Evolutionary conservation across 2,329 filamentous ascomycete species (phyloP).

Genomic region (Xylaria sp.): DNA sequence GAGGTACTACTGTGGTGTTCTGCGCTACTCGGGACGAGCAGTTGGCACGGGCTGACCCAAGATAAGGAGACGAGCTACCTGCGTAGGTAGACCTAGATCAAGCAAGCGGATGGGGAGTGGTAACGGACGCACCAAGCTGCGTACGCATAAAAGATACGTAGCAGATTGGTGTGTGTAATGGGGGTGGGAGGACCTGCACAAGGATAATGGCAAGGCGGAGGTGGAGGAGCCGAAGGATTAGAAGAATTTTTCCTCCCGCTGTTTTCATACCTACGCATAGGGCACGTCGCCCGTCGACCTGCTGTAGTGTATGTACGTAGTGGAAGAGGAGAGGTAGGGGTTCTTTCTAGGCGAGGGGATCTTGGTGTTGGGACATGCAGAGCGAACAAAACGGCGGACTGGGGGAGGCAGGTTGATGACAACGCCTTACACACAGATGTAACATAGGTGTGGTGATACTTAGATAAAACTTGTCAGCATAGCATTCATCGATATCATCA

Average conservation of each 20-base stretch:
- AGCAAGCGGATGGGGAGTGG: conserved; percentile 6
- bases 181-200: conserved; percentile 24
- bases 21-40: conserved; percentile 15
- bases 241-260: conserved; percentile 28
- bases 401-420: conserved; percentile 9
- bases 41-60: conserved; percentile 16
- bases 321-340: conserved; percentile 12
- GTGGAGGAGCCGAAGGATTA: conserved; percentile 43
- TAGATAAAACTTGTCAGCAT: background rate
- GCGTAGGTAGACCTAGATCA: conserved; percentile 5
- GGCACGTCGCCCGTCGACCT: conserved; percentile 8
- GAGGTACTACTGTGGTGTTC: background rate
- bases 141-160: background rate
- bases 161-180: conserved; percentile 21
- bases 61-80: conserved; percentile 4
- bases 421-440: conserved; percentile 16
- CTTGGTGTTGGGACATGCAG: conserved; percentile 27
- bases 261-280: background rate
- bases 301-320: conserved; percentile 3
- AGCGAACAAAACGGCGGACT: conserved; percentile 3
- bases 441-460: background rate
- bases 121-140: conserved; percentile 23
- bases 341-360: conserved; percentile 22
- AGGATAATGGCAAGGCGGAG: conserved; percentile 42
- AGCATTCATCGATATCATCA: background rate